These are phyloP conservation scores for Hypoxylon rubiginosum DNA, from an alignment of 2,329 filamentous ascomycete species.

Conservation along the genomic window DNA sequence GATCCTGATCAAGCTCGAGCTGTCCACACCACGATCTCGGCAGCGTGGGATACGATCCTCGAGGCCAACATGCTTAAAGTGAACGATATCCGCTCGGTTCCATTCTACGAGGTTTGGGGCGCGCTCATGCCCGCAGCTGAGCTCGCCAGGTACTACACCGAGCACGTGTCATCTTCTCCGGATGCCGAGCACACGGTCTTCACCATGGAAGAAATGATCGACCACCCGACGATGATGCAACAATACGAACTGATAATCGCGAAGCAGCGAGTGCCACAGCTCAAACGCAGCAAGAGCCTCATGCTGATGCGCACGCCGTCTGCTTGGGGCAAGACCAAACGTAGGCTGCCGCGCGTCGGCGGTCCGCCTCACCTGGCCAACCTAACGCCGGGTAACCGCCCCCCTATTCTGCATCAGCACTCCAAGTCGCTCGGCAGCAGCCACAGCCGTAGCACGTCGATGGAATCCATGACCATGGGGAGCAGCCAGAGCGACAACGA, in stretches of 20 bases:
- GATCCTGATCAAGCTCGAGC: conserved; percentile 57
- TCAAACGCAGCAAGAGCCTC: conserved; percentile 43
- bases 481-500: conserved; percentile 48
- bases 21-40: conserved; percentile 58
- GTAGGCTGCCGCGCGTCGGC: conserved; percentile 40
- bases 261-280: conserved; percentile 43
- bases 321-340: conserved; percentile 45
- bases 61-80: conserved; percentile 57
- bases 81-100: conserved; percentile 59
- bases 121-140: conserved; percentile 63
- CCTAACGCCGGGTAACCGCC: neutral
- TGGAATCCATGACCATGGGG: conserved; percentile 50
- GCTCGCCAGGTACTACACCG: conserved; percentile 61
- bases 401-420: neutral
- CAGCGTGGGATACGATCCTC: conserved; percentile 61
- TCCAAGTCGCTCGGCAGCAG: conserved; percentile 33
- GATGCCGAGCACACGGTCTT: conserved; percentile 55
- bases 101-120: conserved; percentile 66
- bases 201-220: conserved; percentile 63
- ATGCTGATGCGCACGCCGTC: conserved; percentile 38
- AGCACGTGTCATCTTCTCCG: conserved; percentile 55
- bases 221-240: conserved; percentile 63
- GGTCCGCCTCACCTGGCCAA: conserved; percentile 22
- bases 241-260: conserved; percentile 60
- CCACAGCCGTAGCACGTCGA: conserved; percentile 45